Base-by-base conservation (phyloP, 2,329 filamentous ascomycete species). In the Penicillium sp. region DNA sequence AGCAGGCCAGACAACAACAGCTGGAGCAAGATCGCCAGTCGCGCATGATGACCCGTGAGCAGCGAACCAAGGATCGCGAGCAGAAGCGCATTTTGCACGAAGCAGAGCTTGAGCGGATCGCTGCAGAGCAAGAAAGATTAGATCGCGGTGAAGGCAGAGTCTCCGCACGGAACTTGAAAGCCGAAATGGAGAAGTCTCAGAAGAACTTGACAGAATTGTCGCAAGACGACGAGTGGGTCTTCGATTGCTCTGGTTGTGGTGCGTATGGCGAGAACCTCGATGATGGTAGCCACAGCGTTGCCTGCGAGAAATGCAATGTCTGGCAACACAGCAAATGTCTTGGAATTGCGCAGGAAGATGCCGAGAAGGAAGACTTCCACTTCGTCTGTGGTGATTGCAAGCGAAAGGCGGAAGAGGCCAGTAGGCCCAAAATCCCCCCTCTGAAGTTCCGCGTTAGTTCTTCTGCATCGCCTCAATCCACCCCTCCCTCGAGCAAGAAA, bases 301-400 rank as follows among this genome's bases (percentile, higher is more conserved):
- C 93, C 27, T 99, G 95, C 76, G 95, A 99, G 71, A 87, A 83
- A 64, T 99, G 95, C 79, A 96, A 89, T 70, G 88, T 96, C 48
- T 99, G 95, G 95, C 93, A 98, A 72, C 95, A 99, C 71, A 96
- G 92, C 80, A 91, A 90, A 67, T 99, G 95, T 70, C 84, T 96
- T 58, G 89, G 88, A 42, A 90, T 98, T 61, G 84, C 84, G 46
- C 85, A 96, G 66, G 79, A 83, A 58, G 89, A 93, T 60, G 93
- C 92, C 0, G 93, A 96, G 62, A 82, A 87, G 47, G 86, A 91
- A 1, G 90, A 96, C 63, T 98, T 98, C 68, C 87, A 90, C 59
- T 96, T 96, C 69, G 75, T 96, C 62, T 98, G 93, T 77, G 79
- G 79, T 33, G 86, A 88, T 48, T 99, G 95, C 78, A 86, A 85